Percentiles rank a stretch among this genome's conserved stretches.
Evolutionary conservation across 768 basidiomycete genomes (phyloP).

Genomic region (Kwoniella sp.): DNA sequence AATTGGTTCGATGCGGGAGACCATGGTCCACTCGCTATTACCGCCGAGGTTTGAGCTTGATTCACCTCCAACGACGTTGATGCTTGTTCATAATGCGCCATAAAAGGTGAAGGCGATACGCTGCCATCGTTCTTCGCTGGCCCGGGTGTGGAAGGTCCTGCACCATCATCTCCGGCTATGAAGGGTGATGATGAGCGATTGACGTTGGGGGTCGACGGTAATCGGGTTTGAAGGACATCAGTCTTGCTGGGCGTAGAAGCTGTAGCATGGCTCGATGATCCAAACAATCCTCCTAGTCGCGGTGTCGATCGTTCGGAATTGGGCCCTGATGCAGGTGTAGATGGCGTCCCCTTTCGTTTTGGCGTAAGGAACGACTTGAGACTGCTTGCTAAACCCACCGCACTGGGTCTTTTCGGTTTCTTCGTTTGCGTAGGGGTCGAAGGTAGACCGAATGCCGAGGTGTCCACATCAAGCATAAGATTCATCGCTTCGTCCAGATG

Average conservation of each 20-base stretch:
- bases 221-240: not conserved
- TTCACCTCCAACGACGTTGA: conserved; percentile 73
- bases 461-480: conserved; percentile 67
- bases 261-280: not conserved
- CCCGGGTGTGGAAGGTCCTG: conserved; percentile 14
- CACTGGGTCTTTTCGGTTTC: conserved; percentile 21
- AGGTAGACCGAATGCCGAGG: conserved; percentile 36
- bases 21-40: conserved; percentile 62
- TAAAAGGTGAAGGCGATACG: conserved; percentile 64
- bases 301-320: not conserved
- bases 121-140: not conserved
- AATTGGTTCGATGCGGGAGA: conserved; percentile 57
- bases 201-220: not conserved
- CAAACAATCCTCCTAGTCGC: conserved; percentile 7
- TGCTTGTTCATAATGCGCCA: conserved; percentile 79
- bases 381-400: conserved; percentile 21
- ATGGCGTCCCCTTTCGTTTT: conserved; percentile 61
- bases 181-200: not conserved
- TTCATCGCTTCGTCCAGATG: conserved; percentile 86
- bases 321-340: conserved; percentile 4
- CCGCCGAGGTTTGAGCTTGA: not conserved
- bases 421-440: conserved; percentile 6
- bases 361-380: conserved; percentile 66
- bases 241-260: conserved; percentile 4
- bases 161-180: not conserved